These are phyloP conservation scores for Pleodorina starrii DNA, from an alignment of 139 green algal genomes.

Conservation along the genomic window DNA sequence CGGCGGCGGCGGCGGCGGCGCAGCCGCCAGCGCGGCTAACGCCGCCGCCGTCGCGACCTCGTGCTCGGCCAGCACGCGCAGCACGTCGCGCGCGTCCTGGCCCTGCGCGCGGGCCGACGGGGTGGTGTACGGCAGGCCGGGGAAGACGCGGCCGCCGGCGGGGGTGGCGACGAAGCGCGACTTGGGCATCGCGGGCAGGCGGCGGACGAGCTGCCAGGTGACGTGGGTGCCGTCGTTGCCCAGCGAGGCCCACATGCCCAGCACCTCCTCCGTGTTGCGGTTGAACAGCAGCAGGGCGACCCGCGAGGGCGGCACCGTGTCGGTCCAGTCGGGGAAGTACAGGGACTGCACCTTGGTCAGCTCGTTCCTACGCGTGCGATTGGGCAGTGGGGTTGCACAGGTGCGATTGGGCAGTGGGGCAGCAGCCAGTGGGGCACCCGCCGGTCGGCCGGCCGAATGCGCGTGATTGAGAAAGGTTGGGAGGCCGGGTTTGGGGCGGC, in stretches of 20 bases:
- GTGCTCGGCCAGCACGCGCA: background rate
- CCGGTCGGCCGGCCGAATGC: too few species aligned
- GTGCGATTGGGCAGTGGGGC: too few species aligned
- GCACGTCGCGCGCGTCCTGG: background rate
- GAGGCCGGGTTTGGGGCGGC: too few species aligned
- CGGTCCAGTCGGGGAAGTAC: background rate
- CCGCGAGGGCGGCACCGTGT: background rate
- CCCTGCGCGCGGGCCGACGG: background rate
- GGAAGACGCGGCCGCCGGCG: background rate
- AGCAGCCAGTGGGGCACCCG: too few species aligned
- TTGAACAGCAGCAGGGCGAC: slow-evolving; percentile 18
- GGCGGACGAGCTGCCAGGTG: background rate
- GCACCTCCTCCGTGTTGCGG: background rate
- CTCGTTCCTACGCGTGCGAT: too few species aligned
- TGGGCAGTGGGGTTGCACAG: too few species aligned
- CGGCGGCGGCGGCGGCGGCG: too few species aligned
- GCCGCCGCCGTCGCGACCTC: background rate
- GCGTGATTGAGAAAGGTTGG: too few species aligned
- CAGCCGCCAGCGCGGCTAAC: background rate
- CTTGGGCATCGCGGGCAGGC: background rate
- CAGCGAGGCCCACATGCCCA: background rate
- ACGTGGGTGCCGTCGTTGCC: background rate
- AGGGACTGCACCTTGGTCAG: background rate
- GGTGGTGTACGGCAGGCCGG: background rate
- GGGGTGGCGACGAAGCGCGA: background rate